Evolutionary conservation across 176 grass and related monocot species (phyloP).

Genomic region (Triticum aestivum): IWGSC_CS_RefSeq_v2.1 NC_057795.1:638291741-638292240

Average conservation of each 20-base stretch:
- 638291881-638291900: constrained; percentile 73
- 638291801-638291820: constrained; percentile 64
- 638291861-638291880: constrained; percentile 69
- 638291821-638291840: constrained; percentile 75
- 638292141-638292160: constrained; percentile 69
- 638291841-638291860: constrained; percentile 73
- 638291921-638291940: constrained; percentile 62
- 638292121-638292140: constrained; percentile 73
- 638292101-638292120: constrained; percentile 81
- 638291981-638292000: constrained; percentile 37
- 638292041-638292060: neutral
- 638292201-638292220: constrained; percentile 68
- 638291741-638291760: neutral
- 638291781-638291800: constrained; percentile 65
- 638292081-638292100: constrained; percentile 65
- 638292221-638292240: constrained; percentile 71
- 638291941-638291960: constrained; percentile 78
- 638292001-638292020: neutral
- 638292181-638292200: constrained; percentile 57
- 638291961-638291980: constrained; percentile 78
- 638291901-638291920: constrained; percentile 75
- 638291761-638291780: constrained; percentile 65
- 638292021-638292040: neutral
- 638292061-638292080: too few relatives aligned
- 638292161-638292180: constrained; percentile 70